phyloP scores from a whole-genome alignment of 257 asterid species.

The Hygrophila difformis region DNA sequence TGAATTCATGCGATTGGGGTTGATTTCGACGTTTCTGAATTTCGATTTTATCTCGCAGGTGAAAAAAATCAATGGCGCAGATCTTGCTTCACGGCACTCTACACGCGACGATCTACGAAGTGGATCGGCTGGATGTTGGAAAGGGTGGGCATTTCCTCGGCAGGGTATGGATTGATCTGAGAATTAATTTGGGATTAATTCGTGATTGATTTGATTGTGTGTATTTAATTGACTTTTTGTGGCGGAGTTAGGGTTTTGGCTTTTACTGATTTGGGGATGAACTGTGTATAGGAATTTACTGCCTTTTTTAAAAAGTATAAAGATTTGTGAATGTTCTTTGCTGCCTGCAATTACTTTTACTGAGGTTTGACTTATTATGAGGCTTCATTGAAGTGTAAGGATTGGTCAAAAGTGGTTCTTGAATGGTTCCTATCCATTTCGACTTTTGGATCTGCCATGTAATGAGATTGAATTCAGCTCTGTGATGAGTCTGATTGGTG shows the following conservation, averaged over 20 bases:
- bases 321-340: too few relatives aligned
- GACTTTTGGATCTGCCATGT: too few relatives aligned
- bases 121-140: constrained; percentile 30
- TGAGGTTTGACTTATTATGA: too few relatives aligned
- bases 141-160: constrained; percentile 32
- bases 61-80: constrained; percentile 36
- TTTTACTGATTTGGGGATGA: neutral
- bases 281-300: too few relatives aligned
- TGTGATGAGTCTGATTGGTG: too few relatives aligned
- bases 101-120: constrained; percentile 48
- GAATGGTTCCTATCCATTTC: neutral
- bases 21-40: constrained; percentile 1
- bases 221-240: neutral
- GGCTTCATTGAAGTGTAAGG: neutral
- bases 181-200: neutral
- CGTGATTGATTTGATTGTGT: neutral
- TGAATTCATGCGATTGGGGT: constrained; percentile 4
- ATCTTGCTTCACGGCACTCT: constrained; percentile 51
- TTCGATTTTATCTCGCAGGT: constrained; percentile 14
- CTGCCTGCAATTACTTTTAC: too few relatives aligned
- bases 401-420: neutral
- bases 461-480: too few relatives aligned
- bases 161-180: constrained; percentile 26
- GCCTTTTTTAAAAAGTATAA: too few relatives aligned
- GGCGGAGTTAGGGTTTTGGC: neutral